phyloP scores from a whole-genome alignment of 768 basidiomycete genomes.

The Leccinum sublutescens region DNA sequence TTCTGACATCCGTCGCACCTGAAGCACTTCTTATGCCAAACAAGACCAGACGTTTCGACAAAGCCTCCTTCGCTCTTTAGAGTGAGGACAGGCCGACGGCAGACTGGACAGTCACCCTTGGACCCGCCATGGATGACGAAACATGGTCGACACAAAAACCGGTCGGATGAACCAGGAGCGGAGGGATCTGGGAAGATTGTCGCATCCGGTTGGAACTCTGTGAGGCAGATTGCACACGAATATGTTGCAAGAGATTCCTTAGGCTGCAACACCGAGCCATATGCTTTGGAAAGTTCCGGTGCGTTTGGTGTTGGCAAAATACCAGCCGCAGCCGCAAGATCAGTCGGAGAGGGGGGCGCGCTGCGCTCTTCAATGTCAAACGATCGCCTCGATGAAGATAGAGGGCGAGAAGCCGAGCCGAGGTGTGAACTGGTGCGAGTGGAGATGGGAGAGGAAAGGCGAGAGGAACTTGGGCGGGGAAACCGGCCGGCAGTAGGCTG shows the following conservation, averaged over 20 bases:
- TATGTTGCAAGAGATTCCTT: conserved; percentile 70
- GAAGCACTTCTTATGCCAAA: conserved; percentile 86
- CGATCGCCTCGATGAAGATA: conserved; percentile 54
- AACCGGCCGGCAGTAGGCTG: conserved; percentile 39
- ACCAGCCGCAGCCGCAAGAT: conserved; percentile 54
- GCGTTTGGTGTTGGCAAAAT: conserved; percentile 61
- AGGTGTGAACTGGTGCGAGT: conserved; percentile 59
- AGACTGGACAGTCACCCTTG: conserved; percentile 68
- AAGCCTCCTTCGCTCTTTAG: conserved; percentile 78
- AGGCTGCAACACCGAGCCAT: conserved; percentile 80
- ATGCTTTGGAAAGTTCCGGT: conserved; percentile 74
- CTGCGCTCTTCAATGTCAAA: conserved; percentile 20
- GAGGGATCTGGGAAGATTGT: conserved; percentile 81
- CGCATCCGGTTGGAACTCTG: conserved; percentile 72
- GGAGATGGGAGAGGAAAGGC: conserved; percentile 35
- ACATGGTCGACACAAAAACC: conserved; percentile 74
- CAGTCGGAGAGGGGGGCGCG: conserved; percentile 33
- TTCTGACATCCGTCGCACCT: conserved; percentile 69
- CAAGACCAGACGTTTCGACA: conserved; percentile 63
- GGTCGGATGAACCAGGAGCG: conserved; percentile 27
- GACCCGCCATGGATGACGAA: conserved; percentile 73
- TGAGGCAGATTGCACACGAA: conserved; percentile 63
- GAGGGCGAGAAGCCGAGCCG: conserved; percentile 50
- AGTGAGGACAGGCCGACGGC: conserved; percentile 68
- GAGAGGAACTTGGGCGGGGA: conserved; percentile 46